Conservation (phyloP, 2,329 filamentous ascomycete genomes). For the Mollisia scopiformis region DNA sequence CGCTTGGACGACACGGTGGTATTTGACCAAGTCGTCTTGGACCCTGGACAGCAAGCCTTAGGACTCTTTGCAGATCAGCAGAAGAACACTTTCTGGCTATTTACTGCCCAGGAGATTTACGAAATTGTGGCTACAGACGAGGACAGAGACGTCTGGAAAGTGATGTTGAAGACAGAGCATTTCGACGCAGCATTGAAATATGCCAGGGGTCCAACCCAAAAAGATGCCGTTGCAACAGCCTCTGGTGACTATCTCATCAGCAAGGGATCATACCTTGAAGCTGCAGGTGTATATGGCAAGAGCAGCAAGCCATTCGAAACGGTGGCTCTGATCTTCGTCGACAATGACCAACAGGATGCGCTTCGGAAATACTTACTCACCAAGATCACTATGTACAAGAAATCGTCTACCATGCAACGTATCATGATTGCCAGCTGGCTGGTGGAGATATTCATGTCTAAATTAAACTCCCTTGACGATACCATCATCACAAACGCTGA, state of each 20-base stretch:
- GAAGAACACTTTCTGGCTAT: constrained; percentile 97
- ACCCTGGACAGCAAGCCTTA: constrained; percentile 77
- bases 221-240: constrained; percentile 87
- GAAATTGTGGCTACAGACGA: constrained; percentile 92
- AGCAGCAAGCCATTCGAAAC: constrained; percentile 98
- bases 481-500: constrained; percentile 89
- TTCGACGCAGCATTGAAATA: constrained; percentile 89
- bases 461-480: constrained; percentile 92
- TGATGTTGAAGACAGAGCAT: constrained; percentile 83
- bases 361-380: constrained; percentile 86
- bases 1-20: constrained; percentile 83
- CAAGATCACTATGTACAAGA: constrained; percentile 82
- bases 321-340: constrained; percentile 88
- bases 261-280: constrained; percentile 82
- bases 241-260: constrained; percentile 87
- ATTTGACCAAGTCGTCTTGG: constrained; percentile 85
- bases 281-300: constrained; percentile 87
- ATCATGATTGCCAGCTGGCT: constrained; percentile 97
- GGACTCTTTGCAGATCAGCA: constrained; percentile 87
- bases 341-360: constrained; percentile 87
- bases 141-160: constrained; percentile 90
- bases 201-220: constrained; percentile 78
- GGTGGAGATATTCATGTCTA: constrained; percentile 95
- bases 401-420: constrained; percentile 85
- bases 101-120: constrained; percentile 88